phyloP scores from a whole-genome alignment of 441 rosid species.

The Gossypium laxum region DNA sequence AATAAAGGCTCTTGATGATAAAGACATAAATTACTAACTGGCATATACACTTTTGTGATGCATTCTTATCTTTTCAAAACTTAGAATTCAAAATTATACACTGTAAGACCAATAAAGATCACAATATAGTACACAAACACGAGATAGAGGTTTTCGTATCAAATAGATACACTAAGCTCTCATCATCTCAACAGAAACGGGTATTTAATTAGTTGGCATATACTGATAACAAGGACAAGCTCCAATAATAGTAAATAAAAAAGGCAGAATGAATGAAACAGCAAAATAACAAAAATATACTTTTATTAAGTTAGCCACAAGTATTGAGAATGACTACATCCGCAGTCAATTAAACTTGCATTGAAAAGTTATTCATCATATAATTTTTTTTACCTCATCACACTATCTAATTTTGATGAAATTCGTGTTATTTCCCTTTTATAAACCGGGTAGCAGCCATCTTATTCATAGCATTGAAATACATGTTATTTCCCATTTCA shows the following conservation, averaged over 20 bases:
- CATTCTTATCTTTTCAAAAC: not conserved
- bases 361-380: not conserved
- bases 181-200: not conserved
- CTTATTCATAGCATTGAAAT: not conserved
- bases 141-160: not conserved
- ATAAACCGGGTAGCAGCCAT: not conserved
- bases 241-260: not conserved
- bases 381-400: not conserved
- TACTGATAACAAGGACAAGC: not conserved
- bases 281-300: not conserved
- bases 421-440: not conserved
- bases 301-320: not conserved
- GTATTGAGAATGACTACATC: not conserved
- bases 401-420: not conserved
- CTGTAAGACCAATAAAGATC: not conserved
- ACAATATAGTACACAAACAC: not conserved
- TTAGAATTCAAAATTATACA: not conserved
- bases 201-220: not conserved
- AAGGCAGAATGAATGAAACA: not conserved
- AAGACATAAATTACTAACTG: not conserved
- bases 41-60: not conserved
- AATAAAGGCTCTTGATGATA: constrained; percentile 4
- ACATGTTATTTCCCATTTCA: not conserved
- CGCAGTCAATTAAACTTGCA: not conserved
- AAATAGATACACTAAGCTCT: not conserved